phyloP scores from a whole-genome alignment of 2,329 filamentous ascomycete species.

The Exophiala spinifera region DNA sequence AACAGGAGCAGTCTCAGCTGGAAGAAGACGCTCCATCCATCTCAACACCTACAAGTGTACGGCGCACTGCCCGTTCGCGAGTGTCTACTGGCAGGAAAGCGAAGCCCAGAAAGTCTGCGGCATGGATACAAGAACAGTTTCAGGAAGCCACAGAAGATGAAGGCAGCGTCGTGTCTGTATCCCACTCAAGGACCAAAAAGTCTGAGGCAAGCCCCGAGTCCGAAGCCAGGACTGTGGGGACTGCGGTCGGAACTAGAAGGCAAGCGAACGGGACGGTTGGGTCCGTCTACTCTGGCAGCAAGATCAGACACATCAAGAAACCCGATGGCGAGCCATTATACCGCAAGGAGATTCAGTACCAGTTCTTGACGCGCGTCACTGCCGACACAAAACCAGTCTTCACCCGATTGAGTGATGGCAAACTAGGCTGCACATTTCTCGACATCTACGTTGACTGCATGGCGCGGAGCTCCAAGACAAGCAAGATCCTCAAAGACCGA shows the following conservation, averaged over 20 bases:
- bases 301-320: constrained; percentile 65
- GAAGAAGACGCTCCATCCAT: constrained; percentile 6
- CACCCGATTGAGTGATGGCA: constrained; percentile 83
- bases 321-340: constrained; percentile 65
- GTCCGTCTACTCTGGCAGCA: constrained; percentile 65
- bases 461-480: constrained; percentile 97
- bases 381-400: constrained; percentile 67
- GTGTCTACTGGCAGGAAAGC: constrained; percentile 14
- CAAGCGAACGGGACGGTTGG: constrained; percentile 65
- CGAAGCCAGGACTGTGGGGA: constrained; percentile 23
- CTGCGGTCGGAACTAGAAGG: constrained; percentile 51
- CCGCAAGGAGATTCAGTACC: constrained; percentile 66
- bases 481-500: constrained; percentile 97
- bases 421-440: constrained; percentile 73
- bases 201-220: constrained; percentile 26
- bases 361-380: constrained; percentile 62
- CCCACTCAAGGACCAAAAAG: constrained; percentile 23
- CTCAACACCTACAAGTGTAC: constrained; percentile 12
- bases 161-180: constrained; percentile 23
- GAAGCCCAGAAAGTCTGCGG: constrained; percentile 25
- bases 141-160: constrained; percentile 29
- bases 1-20: constrained; percentile 12
- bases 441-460: constrained; percentile 98
- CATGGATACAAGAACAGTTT: constrained; percentile 26
- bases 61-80: constrained; percentile 13